Conservation (phyloP, 164 flowering plant species). For the Hamamelis virginiana region DNA sequence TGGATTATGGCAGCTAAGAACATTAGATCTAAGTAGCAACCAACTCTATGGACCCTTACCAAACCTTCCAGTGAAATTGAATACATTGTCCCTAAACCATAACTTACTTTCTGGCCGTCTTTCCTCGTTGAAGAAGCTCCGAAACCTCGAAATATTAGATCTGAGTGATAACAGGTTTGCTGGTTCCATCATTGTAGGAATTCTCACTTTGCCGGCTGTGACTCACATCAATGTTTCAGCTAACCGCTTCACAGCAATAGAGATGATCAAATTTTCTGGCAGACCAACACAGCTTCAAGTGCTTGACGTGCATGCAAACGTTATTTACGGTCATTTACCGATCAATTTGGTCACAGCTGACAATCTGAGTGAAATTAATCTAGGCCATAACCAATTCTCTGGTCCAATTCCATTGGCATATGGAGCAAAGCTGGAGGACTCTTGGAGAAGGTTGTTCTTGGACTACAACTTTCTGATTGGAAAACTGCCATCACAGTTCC, state of each 20-base stretch:
- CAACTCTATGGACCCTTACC: conserved; percentile 35
- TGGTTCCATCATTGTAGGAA: conserved; percentile 22
- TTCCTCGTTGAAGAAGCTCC: conserved; percentile 19
- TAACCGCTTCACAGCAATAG: conserved; percentile 31
- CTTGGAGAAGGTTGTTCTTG: conserved; percentile 37
- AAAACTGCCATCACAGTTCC: conserved; percentile 25
- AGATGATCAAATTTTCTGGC: conserved; percentile 15
- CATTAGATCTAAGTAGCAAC: conserved; percentile 33
- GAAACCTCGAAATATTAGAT: conserved; percentile 25
- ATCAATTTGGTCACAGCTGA: conserved; percentile 17
- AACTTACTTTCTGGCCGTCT: conserved; percentile 40
- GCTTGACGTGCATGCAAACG: conserved; percentile 34
- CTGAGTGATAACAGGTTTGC: conserved; percentile 40
- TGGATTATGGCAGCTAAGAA: conserved; percentile 35
- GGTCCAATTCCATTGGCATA: conserved; percentile 37
- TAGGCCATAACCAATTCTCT: conserved; percentile 29
- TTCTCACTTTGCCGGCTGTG: conserved; percentile 28
- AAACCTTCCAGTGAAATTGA: conserved; percentile 27
- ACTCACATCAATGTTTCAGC: conserved; percentile 28
- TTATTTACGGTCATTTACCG: conserved; percentile 34
- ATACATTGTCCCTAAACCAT: conserved; percentile 20
- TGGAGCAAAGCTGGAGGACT: conserved; percentile 18
- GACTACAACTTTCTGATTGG: conserved; percentile 40
- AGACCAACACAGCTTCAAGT: conserved; percentile 22
- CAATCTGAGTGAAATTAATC: conserved; percentile 23